Evolutionary conservation across 1,139 yeast genomes (phyloP), one percentile per base, ranked within the genome.

Genomic region (Suhomyces yuchorum): DNA sequence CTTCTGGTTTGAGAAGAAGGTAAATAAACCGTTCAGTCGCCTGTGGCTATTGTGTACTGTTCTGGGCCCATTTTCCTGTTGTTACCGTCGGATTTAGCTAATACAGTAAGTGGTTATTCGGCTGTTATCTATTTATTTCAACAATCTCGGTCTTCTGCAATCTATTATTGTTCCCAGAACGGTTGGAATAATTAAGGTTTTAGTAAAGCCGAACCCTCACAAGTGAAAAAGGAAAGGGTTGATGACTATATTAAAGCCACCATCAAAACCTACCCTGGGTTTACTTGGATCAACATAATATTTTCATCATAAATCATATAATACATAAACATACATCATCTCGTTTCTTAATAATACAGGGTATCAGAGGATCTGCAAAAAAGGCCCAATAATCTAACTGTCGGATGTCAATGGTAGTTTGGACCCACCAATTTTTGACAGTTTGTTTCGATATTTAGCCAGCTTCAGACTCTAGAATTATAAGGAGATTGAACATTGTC

Each of bases 361-460:
- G 40, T 20, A n/a, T 20, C 38, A 22, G 15, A 22, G 12, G n/a
- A 6, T 22, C 26, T 9, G 28, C 20, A 23, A 23, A 20, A n/a
- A 3, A 39, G 42, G 42, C 42, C 20, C 42, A 30, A 39, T 39
- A 39, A 39, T 39, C 42, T 15, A 15, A 26, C 28, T 39, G 42
- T 39, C 36, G 26, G 9, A 12, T 19, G 28, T 39, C 24, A 39
- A 39, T 39, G 42, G 42, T 26, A 39, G 35, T 26, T 20, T 19
- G 5, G 8, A 20, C 42, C 42, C 42, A 26, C 42, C 42, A 39
- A 39, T 39, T 39, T 19, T 39, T 11, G 17, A 22, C 34, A 23
- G 34, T 18, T 34, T 15, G 19, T 30, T 15, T 30, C 24, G 43
- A 41, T 41, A 41, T 30, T 15, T 23, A 36, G 43, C 43, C 17